Percentiles rank a stretch among this genome's conserved stretches.
Conservation (phyloP, 768 basidiomycete species). For the Boletus vermiculosoides region DNA sequence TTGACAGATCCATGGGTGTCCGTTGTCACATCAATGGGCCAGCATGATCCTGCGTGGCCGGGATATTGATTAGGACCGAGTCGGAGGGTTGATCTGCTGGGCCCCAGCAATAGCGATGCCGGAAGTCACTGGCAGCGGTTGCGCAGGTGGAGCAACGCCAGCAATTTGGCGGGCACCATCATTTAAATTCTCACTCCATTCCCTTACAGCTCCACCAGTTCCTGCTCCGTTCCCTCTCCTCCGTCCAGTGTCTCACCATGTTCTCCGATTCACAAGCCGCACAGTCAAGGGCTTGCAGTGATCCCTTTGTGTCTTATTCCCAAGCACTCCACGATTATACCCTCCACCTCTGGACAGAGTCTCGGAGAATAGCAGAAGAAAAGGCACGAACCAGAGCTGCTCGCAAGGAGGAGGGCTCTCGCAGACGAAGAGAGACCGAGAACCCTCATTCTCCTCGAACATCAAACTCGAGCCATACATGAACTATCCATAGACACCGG, state of each 20-base stretch:
- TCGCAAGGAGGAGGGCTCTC: conserved; percentile 28
- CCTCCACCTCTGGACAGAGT: conserved; percentile 64
- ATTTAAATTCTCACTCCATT: conserved; percentile 27
- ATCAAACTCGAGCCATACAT: conserved; percentile 13
- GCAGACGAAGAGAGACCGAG: conserved; percentile 25
- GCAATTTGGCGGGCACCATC: conserved; percentile 19
- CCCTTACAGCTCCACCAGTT: conserved; percentile 8
- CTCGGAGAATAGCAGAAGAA: conserved; percentile 57
- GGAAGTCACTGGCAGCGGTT: conserved; percentile 11
- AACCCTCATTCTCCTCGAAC: background rate
- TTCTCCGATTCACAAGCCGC: conserved; percentile 11
- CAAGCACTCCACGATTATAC: conserved; percentile 68
- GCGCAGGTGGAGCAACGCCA: conserved; percentile 29
- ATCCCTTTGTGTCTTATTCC: conserved; percentile 54
- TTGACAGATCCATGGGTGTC: background rate
- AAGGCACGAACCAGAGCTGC: conserved; percentile 34
- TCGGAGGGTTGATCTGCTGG: background rate
- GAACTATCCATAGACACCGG: conserved; percentile 8
- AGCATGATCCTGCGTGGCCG: background rate
- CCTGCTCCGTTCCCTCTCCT: conserved; percentile 7
- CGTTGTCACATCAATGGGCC: background rate
- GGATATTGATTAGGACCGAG: background rate
- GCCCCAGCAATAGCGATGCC: conserved; percentile 5
- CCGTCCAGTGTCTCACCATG: conserved; percentile 15
- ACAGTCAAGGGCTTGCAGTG: conserved; percentile 9